A percentile compares a stretch with the other conserved stretches of the same genome.
Conservation (phyloP, 139 green algal species). For the Medakamo hakoo region DNA sequence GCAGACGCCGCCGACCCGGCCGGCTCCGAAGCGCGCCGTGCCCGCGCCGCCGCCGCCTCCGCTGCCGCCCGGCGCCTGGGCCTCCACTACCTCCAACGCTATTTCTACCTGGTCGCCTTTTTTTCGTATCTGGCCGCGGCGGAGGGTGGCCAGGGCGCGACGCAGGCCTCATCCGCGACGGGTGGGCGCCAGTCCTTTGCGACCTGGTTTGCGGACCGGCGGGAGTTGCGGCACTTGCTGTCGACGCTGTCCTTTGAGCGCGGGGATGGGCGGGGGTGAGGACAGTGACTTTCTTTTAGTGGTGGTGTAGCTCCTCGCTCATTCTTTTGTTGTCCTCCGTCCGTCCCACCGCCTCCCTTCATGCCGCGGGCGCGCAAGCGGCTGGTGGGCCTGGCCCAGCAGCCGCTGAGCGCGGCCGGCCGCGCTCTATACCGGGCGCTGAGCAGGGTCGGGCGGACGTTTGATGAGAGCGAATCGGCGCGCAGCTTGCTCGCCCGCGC, state of each 20-base stretch:
- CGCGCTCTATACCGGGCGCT: too few relatives aligned
- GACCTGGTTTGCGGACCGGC: slow-evolving; percentile 34
- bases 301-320: too few relatives aligned
- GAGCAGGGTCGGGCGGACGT: too few relatives aligned
- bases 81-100: slow-evolving; percentile 82
- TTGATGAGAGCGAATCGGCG: too few relatives aligned
- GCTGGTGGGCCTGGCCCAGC: too few relatives aligned
- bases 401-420: too few relatives aligned
- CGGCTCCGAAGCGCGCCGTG: neutral
- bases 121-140: neutral
- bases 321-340: neutral
- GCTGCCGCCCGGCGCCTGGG: slow-evolving; percentile 54
- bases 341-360: neutral
- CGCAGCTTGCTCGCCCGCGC: too few relatives aligned
- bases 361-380: too few relatives aligned
- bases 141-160: neutral
- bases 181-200: slow-evolving; percentile 18
- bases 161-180: neutral
- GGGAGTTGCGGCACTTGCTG: slow-evolving; percentile 42
- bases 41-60: neutral
- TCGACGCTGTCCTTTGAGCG: slow-evolving; percentile 13
- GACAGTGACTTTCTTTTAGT: neutral
- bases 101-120: slow-evolving; percentile 73
- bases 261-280: neutral
- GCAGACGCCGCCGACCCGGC: too few relatives aligned